A percentile compares a stretch with the other conserved stretches of the same genome.
These are phyloP conservation scores for Chlorella sp. DNA, from an alignment of 139 green algal genomes.

Conservation along the genomic window DNA sequence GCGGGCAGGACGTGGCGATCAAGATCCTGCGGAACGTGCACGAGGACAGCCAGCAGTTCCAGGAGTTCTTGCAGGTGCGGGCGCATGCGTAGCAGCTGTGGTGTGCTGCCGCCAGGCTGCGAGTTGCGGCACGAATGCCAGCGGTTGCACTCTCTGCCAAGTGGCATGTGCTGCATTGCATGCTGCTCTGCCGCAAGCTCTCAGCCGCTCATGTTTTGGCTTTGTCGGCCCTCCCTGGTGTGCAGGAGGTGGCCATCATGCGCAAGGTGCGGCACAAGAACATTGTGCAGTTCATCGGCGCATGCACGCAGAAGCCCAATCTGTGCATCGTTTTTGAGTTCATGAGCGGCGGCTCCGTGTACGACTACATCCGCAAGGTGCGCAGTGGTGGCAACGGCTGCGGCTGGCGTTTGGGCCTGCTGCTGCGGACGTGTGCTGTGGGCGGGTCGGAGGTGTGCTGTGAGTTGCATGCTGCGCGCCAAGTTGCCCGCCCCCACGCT, in stretches of 20 bases:
- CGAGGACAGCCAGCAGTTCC: slow-evolving; percentile 80
- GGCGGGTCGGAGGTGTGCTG: background rate
- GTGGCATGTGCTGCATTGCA: too few species aligned
- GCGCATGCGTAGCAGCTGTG: too few species aligned
- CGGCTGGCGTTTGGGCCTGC: too few species aligned
- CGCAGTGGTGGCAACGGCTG: background rate
- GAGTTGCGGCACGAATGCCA: too few species aligned
- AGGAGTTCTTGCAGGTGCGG: slow-evolving; percentile 90
- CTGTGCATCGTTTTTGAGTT: slow-evolving; percentile 99
- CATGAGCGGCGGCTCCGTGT: slow-evolving; percentile 96
- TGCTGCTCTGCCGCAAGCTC: too few species aligned
- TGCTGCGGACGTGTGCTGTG: background rate
- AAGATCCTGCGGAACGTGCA: slow-evolving; percentile 97
- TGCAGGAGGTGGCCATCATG: slow-evolving; percentile 92
- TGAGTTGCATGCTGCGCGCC: too few species aligned
- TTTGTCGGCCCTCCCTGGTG: slow-evolving; percentile 18
- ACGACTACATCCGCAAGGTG: slow-evolving; percentile 90
- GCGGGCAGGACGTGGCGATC: slow-evolving; percentile 98
- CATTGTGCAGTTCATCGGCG: slow-evolving; percentile 99
- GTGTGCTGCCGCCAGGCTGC: too few species aligned
- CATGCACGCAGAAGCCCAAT: slow-evolving; percentile 96
- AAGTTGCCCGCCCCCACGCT: too few species aligned
- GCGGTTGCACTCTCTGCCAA: too few species aligned
- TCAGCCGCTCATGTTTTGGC: too few species aligned
- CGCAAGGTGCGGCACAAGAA: slow-evolving; percentile 97